Evolutionary conservation across 768 basidiomycete genomes (phyloP).

Genomic region (Collybia sp.): DNA sequence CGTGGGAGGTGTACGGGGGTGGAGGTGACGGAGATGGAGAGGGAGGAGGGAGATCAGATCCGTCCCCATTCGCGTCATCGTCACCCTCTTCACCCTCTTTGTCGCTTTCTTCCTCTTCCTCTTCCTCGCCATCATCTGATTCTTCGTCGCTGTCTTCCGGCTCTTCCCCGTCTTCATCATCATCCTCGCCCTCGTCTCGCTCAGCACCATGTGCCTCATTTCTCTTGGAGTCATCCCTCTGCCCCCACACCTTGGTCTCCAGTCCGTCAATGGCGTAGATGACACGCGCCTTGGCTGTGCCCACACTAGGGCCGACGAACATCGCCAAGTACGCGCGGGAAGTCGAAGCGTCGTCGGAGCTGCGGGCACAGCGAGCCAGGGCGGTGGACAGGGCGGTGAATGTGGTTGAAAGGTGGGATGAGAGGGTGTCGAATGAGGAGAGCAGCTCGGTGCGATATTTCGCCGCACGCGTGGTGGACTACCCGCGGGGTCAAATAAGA

Average conservation of each 20-base stretch:
- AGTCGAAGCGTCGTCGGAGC: background rate
- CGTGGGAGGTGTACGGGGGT: slow-evolving; percentile 10
- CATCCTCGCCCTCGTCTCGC: slow-evolving; percentile 17
- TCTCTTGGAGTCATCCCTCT: slow-evolving; percentile 18
- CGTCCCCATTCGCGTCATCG: slow-evolving; percentile 10
- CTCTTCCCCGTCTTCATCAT: slow-evolving; percentile 17
- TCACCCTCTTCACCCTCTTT: slow-evolving; percentile 8
- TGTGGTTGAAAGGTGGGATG: slow-evolving; percentile 71
- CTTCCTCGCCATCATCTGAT: slow-evolving; percentile 8
- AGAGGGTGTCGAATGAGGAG: slow-evolving; percentile 62
- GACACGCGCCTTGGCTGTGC: slow-evolving; percentile 56
- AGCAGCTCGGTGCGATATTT: slow-evolving; percentile 63
- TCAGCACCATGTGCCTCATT: slow-evolving; percentile 19
- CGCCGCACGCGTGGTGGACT: slow-evolving; percentile 43
- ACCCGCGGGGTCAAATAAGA: background rate
- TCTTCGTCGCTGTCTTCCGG: slow-evolving; percentile 10
- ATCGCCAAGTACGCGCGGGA: slow-evolving; percentile 52
- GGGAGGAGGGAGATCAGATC: slow-evolving; percentile 7
- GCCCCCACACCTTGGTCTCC: slow-evolving; percentile 42
- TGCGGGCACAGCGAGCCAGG: slow-evolving; percentile 31
- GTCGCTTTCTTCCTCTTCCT: slow-evolving; percentile 13
- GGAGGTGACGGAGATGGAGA: slow-evolving; percentile 11
- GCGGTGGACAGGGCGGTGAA: slow-evolving; percentile 71
- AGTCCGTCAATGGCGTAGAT: slow-evolving; percentile 63
- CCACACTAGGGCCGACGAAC: slow-evolving; percentile 61